Base-by-base conservation (phyloP, 139 green algal genomes). In the Diplosphaera chodatii region DNA sequence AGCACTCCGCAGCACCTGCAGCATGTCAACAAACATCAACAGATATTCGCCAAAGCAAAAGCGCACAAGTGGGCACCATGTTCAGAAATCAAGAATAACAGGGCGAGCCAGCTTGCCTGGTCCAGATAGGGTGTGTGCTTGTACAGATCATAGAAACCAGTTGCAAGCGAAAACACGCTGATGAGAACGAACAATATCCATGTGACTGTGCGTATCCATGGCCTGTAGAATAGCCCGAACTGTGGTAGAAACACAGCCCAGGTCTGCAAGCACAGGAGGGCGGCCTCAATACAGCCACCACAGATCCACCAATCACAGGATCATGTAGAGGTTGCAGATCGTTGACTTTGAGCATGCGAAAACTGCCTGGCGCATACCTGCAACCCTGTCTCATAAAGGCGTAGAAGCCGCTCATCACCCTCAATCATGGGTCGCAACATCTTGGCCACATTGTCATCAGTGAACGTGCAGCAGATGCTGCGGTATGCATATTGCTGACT, bases 121-220 rank as follows among this genome's bases (percentile, higher is more conserved):
- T 86, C 83, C 32, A 94, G 73, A 64, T 84, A 86, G 4, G 90
- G 90, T 18, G 95, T 81, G 34, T 91, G 89, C 56, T 92, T 93
- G 77, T 91, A 92, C 34, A 94, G 55, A 71, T 93, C 89, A 33
- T 88, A 90, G 70, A 92, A 89, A 66, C 87, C 90, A 25, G 81
- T 75, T 16, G 72, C 74, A 76, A 95, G 85, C 62, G 86, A 93
- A 63, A 95, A 82, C 32, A 90, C 34, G 6, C 82, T 91, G 32
- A 96, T 80, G 27, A 82, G 73, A 15, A 92, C 80, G 78, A 92
- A 95, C 16, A 91, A 71, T 23, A 88, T 37, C 77, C 80, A 93
- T 20, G 87, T 88, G 29, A 78, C 64, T 0, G 67, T 73, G 10
- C 90, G 85, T 73, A 96, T 82, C 90, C 90, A 95, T 41, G 90